These are phyloP conservation scores for Monascus purpureus DNA, from an alignment of 495 filamentous ascomycete genomes.

Conservation along the genomic window DNA sequence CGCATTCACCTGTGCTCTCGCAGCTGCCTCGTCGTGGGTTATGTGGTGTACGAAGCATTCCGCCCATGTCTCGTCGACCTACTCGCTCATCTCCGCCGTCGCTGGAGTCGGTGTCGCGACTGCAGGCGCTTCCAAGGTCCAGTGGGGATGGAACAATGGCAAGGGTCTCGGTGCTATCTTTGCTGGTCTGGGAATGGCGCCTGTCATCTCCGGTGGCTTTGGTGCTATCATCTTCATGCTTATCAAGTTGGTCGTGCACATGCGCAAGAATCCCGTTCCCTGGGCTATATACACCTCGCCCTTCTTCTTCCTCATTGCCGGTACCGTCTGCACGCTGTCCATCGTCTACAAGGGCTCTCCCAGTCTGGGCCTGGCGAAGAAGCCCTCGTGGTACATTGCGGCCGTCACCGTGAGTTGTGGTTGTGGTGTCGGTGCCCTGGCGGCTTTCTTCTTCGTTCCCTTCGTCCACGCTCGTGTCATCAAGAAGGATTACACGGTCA, in stretches of 20 bases:
- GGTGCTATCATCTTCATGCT: conserved; percentile 44
- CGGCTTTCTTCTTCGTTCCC: conserved; percentile 46
- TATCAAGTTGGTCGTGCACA: conserved; percentile 44
- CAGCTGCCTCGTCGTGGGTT: conserved; percentile 39
- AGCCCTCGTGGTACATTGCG: conserved; percentile 40
- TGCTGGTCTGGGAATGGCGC: conserved; percentile 46
- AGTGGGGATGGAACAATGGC: conserved; percentile 50
- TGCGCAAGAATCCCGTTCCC: conserved; percentile 40
- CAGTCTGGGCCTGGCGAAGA: conserved; percentile 38
- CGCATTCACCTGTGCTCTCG: conserved; percentile 43
- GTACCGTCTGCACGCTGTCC: conserved; percentile 42
- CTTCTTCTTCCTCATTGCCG: conserved; percentile 44
- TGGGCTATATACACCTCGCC: conserved; percentile 45
- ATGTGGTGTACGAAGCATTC: conserved; percentile 51
- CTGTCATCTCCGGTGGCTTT: conserved; percentile 41
- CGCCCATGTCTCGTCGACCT: conserved; percentile 49
- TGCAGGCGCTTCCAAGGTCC: conserved; percentile 38
- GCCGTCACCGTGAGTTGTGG: conserved; percentile 42
- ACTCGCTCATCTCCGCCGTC: conserved; percentile 48
- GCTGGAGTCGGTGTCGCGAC: conserved; percentile 49
- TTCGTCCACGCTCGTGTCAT: conserved; percentile 39
- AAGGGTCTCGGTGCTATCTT: conserved; percentile 48
- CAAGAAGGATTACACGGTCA: conserved; percentile 37
- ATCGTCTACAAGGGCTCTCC: conserved; percentile 55
- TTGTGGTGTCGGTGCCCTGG: conserved; percentile 34